A percentile compares a stretch with the other conserved stretches of the same genome.
These are phyloP conservation scores for Amphibolis antarctica DNA, from an alignment of 106 monocot species.

Conservation along the genomic window DNA sequence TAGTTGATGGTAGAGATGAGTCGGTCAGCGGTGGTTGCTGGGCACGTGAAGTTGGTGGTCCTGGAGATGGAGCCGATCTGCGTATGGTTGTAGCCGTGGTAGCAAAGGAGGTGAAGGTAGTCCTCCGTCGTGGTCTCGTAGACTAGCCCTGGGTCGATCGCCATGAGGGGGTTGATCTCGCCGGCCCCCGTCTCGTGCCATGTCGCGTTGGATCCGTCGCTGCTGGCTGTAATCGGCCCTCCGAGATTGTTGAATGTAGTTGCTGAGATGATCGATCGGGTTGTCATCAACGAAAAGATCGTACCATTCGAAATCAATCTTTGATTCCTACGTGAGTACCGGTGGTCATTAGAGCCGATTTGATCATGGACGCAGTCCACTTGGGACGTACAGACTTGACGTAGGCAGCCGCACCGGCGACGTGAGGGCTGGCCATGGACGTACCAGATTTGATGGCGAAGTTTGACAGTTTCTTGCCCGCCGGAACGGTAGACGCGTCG, in stretches of 20 bases:
- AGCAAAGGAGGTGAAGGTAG: constrained; percentile 68
- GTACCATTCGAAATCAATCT: no score
- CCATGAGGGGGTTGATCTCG: constrained; percentile 69
- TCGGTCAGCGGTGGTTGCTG: constrained; percentile 26
- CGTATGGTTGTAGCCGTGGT: constrained; percentile 71
- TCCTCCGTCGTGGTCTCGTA: constrained; percentile 61
- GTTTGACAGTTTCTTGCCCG: constrained; percentile 66
- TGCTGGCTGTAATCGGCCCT: constrained; percentile 36
- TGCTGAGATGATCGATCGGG: constrained; percentile 22
- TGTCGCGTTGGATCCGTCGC: constrained; percentile 37
- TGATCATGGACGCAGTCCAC: constrained; percentile 91
- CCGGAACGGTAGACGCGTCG: constrained; percentile 28
- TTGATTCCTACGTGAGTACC: no score
- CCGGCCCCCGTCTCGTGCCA: constrained; percentile 83
- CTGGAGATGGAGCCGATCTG: constrained; percentile 41
- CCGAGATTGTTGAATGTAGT: constrained; percentile 39
- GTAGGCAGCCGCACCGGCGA: constrained; percentile 83
- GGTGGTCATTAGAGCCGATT: constrained; percentile 94
- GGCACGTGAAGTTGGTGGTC: constrained; percentile 47
- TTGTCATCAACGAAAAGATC: no score
- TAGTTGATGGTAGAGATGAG: constrained; percentile 78
- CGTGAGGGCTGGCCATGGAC: constrained; percentile 97
- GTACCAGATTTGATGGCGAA: constrained; percentile 91
- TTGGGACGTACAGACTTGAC: constrained; percentile 52
- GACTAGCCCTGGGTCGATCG: constrained; percentile 79